Conservation (phyloP, 441 rosid genomes). For the Kokia cookei region DNA sequence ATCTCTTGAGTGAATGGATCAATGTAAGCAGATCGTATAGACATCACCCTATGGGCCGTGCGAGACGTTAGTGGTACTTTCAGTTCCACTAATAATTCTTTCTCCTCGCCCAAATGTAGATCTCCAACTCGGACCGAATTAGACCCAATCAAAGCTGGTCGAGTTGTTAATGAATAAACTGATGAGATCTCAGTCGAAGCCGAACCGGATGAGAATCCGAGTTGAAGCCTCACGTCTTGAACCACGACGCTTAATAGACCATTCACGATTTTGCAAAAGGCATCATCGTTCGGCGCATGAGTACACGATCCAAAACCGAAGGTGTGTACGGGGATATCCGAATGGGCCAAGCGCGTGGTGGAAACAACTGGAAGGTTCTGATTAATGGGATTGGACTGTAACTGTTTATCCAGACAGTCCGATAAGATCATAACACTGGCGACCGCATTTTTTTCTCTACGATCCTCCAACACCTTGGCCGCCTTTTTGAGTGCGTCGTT, state of each 20-base stretch:
- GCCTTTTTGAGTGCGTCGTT: slow-evolving; percentile 85
- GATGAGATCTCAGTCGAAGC: slow-evolving; percentile 59
- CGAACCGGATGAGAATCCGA: slow-evolving; percentile 63
- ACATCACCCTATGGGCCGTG: slow-evolving; percentile 37
- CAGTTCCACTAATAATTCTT: slow-evolving; percentile 67
- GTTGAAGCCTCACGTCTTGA: slow-evolving; percentile 54
- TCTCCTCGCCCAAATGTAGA: slow-evolving; percentile 59
- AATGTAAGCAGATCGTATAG: slow-evolving; percentile 51
- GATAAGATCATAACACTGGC: slow-evolving; percentile 54
- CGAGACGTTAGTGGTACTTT: slow-evolving; percentile 34
- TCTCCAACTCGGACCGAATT: slow-evolving; percentile 55
- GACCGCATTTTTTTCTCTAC: slow-evolving; percentile 62
- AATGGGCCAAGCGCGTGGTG: slow-evolving; percentile 44
- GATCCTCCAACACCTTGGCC: slow-evolving; percentile 78
- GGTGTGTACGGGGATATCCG: slow-evolving; percentile 52
- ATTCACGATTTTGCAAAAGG: slow-evolving; percentile 34
- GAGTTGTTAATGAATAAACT: slow-evolving; percentile 50
- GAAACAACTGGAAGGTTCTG: slow-evolving; percentile 31
- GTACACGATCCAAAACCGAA: slow-evolving; percentile 33
- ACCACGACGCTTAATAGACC: slow-evolving; percentile 45
- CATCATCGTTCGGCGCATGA: slow-evolving; percentile 41
- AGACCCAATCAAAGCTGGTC: slow-evolving; percentile 38
- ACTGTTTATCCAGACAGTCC: slow-evolving; percentile 38
- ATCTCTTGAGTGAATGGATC: slow-evolving; percentile 49
- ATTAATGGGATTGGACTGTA: slow-evolving; percentile 29